Conservation (phyloP, 2,329 filamentous ascomycete species). For the Colletotrichum cuscutae region DNA sequence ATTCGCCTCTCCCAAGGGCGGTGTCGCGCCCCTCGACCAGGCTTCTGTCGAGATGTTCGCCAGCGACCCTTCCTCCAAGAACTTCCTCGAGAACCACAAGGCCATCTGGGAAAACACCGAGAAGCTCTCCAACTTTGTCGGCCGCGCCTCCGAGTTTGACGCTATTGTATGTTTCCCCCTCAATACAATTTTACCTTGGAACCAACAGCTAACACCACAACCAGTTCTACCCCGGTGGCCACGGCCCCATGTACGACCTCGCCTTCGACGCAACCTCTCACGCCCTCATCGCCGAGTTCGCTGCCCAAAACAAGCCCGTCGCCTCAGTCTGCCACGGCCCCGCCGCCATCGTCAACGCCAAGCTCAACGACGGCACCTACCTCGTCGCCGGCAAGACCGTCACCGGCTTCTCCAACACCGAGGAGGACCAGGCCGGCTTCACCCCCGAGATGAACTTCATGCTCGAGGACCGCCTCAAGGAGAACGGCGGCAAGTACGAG, state of each 20-base stretch:
- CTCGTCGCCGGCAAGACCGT: slow-evolving; percentile 67
- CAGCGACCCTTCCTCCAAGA: slow-evolving; percentile 60
- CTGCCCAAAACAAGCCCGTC: slow-evolving; percentile 68
- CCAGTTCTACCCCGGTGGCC: slow-evolving; percentile 64
- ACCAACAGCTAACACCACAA: not conserved
- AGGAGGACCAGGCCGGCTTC: slow-evolving; percentile 58
- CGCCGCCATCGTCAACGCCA: slow-evolving; percentile 69
- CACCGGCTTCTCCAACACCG: slow-evolving; percentile 72
- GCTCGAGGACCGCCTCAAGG: slow-evolving; percentile 64
- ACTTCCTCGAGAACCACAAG: slow-evolving; percentile 67
- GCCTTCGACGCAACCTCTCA: slow-evolving; percentile 65
- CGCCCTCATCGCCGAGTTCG: slow-evolving; percentile 71
- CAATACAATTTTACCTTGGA: rapidly evolving
- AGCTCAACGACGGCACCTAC: slow-evolving; percentile 58
- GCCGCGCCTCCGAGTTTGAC: slow-evolving; percentile 69
- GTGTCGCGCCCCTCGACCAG: slow-evolving; percentile 70
- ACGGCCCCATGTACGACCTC: slow-evolving; percentile 76
- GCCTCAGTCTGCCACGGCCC: slow-evolving; percentile 77
- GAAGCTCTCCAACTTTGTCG: slow-evolving; percentile 65
- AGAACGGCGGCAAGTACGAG: slow-evolving; percentile 64
- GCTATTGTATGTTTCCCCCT: slow-evolving; percentile 52
- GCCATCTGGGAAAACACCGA: slow-evolving; percentile 72
- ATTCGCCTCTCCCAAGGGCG: slow-evolving; percentile 71
- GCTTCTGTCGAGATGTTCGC: slow-evolving; percentile 65
- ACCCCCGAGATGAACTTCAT: slow-evolving; percentile 67